A percentile compares a stretch with the other conserved stretches of the same genome.
These are phyloP conservation scores for Keithomyces neogunnii DNA, from an alignment of 2,329 filamentous ascomycete species.

Conservation along the genomic window DNA sequence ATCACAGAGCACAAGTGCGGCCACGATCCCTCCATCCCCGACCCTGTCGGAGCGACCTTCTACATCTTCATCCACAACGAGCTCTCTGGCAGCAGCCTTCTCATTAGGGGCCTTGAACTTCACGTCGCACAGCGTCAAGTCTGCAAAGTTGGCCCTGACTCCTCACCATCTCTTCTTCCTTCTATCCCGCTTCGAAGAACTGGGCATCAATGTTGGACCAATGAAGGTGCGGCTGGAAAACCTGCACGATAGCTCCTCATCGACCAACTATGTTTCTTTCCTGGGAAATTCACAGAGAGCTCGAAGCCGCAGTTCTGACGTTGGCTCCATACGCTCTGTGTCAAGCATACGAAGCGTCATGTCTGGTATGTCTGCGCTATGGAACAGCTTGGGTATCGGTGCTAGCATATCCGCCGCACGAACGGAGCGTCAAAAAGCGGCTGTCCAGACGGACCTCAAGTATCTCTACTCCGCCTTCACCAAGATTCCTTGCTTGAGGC, in stretches of 20 bases:
- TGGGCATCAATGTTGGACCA: slow-evolving; percentile 81
- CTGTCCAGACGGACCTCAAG: slow-evolving; percentile 78
- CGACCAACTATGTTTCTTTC: slow-evolving; percentile 93
- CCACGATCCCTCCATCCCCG: slow-evolving; percentile 45
- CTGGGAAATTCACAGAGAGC: slow-evolving; percentile 70
- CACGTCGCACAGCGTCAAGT: slow-evolving; percentile 76
- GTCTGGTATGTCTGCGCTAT: slow-evolving; percentile 91
- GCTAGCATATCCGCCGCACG: slow-evolving; percentile 73
- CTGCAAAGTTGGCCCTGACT: slow-evolving; percentile 84
- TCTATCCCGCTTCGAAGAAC: slow-evolving; percentile 87
- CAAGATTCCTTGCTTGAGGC: slow-evolving; percentile 85
- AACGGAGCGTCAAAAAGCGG: slow-evolving; percentile 82
- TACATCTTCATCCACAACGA: slow-evolving; percentile 61
- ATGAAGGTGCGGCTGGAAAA: slow-evolving; percentile 97
- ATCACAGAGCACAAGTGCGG: slow-evolving; percentile 55
- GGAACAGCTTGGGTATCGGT: slow-evolving; percentile 79
- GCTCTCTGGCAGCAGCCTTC: slow-evolving; percentile 72
- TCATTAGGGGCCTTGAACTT: slow-evolving; percentile 82
- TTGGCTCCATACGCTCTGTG: slow-evolving; percentile 87
- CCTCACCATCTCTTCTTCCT: slow-evolving; percentile 97
- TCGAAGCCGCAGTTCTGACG: slow-evolving; percentile 71
- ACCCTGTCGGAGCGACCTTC: slow-evolving; percentile 53
- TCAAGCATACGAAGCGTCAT: slow-evolving; percentile 96
- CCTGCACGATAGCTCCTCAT: slow-evolving; percentile 77
- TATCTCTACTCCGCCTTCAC: slow-evolving; percentile 98